Conservation (phyloP, 2,329 filamentous ascomycete genomes). For the Aspergillus quadricinctus region DNA sequence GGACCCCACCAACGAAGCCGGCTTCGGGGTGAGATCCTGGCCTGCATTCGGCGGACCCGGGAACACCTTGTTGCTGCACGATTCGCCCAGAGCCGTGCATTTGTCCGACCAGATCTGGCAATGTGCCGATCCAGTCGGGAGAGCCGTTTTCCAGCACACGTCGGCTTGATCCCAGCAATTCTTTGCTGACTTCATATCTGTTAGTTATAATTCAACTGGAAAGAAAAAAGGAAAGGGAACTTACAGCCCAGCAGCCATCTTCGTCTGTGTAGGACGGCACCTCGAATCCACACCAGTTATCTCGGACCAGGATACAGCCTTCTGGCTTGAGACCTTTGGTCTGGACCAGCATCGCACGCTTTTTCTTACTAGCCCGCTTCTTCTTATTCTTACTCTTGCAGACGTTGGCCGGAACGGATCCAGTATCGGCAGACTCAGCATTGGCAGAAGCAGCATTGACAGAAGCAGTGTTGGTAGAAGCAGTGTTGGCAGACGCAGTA, state of each 20-base stretch:
- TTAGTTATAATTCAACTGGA: background rate
- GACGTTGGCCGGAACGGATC: background rate
- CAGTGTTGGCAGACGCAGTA: no score
- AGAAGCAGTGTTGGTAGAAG: no score
- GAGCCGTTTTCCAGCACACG: slow-evolving; percentile 56
- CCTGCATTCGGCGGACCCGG: slow-evolving; percentile 43
- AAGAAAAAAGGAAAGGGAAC: slow-evolving; percentile 5
- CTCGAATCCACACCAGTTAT: slow-evolving; percentile 67
- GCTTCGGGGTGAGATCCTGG: slow-evolving; percentile 32
- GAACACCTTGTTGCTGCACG: slow-evolving; percentile 40
- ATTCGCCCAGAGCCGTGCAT: slow-evolving; percentile 48
- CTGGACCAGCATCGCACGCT: slow-evolving; percentile 25
- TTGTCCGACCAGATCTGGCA: slow-evolving; percentile 62
- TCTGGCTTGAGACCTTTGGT: slow-evolving; percentile 51
- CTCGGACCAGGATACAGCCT: slow-evolving; percentile 61
- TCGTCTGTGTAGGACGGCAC: slow-evolving; percentile 54
- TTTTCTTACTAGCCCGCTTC: background rate
- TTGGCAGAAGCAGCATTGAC: no score
- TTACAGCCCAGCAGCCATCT: slow-evolving; percentile 55
- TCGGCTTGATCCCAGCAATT: slow-evolving; percentile 57
- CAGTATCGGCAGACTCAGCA: no score
- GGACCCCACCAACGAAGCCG: background rate
- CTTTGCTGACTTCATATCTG: slow-evolving; percentile 35
- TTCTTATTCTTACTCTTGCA: slow-evolving; percentile 1
- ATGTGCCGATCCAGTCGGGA: slow-evolving; percentile 55